Percentiles rank a stretch among this genome's conserved stretches.
These are phyloP conservation scores for Yamadazyma laniorum DNA, from an alignment of 805 yeast species.

Conservation along the genomic window DNA sequence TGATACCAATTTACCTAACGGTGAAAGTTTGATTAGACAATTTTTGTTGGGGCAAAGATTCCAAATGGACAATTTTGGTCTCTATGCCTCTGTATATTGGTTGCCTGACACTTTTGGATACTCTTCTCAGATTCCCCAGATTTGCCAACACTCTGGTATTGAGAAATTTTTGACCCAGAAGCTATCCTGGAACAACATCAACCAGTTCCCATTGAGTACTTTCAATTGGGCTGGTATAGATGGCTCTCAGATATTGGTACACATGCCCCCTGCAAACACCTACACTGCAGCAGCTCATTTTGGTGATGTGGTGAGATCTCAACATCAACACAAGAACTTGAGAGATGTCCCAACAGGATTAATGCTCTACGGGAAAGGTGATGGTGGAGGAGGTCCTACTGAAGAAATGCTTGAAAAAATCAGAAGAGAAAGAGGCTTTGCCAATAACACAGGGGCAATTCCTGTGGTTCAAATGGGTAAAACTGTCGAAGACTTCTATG, in stretches of 20 bases:
- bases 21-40: conserved; percentile 88
- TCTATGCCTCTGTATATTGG: conserved; percentile 80
- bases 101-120: conserved; percentile 97
- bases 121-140: conserved; percentile 91
- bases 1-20: conserved; percentile 93
- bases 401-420: conserved; percentile 91
- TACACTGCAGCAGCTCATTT: conserved; percentile 91
- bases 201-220: conserved; percentile 82
- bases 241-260: conserved; percentile 89
- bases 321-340: conserved; percentile 77
- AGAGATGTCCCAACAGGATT: conserved; percentile 79
- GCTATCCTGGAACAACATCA: conserved; percentile 94
- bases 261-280: conserved; percentile 97
- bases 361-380: conserved; percentile 88
- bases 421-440: conserved; percentile 85
- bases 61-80: conserved; percentile 76
- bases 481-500: conserved; percentile 79
- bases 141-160: conserved; percentile 84
- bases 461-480: conserved; percentile 80
- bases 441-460: conserved; percentile 79
- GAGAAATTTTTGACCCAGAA: conserved; percentile 87
- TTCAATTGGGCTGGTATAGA: conserved; percentile 96
- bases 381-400: conserved; percentile 98
- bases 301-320: conserved; percentile 85
- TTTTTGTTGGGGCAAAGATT: conserved; percentile 88